phyloP scores from a whole-genome alignment of 345 rosid species.

The Sisymbrium altissimum region DNA sequence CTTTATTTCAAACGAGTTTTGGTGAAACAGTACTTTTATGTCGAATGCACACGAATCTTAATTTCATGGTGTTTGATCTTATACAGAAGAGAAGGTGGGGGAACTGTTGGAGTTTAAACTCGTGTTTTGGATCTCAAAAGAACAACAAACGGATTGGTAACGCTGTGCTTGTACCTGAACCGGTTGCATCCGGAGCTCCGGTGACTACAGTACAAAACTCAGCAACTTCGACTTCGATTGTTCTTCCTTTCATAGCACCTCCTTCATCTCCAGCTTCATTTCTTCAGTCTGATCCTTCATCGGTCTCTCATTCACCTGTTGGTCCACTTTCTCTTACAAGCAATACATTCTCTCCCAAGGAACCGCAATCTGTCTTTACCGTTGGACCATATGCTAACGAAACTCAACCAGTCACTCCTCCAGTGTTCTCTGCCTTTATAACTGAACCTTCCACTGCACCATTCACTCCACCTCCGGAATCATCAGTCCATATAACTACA shows the following conservation, averaged over 20 bases:
- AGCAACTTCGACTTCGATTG: conserved; percentile 43
- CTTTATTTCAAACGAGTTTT: neutral
- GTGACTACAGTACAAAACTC: conserved; percentile 40
- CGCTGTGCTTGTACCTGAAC: conserved; percentile 77
- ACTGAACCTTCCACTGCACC: conserved; percentile 95
- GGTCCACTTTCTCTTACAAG: conserved; percentile 57
- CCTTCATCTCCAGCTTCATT: conserved; percentile 95
- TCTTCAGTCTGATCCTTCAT: conserved; percentile 84
- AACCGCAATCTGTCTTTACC: conserved; percentile 70
- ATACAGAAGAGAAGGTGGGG: conserved; percentile 84
- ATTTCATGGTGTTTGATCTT: neutral
- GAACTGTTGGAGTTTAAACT: conserved; percentile 68
- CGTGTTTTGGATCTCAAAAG: conserved; percentile 79
- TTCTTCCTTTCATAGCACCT: conserved; percentile 80
- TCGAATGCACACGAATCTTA: too few relatives aligned
- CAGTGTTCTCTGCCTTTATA: conserved; percentile 80
- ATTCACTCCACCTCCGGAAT: conserved; percentile 87
- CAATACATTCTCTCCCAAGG: conserved; percentile 57
- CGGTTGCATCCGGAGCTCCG: conserved; percentile 39
- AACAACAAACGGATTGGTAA: conserved; percentile 75
- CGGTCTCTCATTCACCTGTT: conserved; percentile 70
- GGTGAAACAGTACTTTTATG: neutral
- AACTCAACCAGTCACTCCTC: conserved; percentile 95
- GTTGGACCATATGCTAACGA: conserved; percentile 93
- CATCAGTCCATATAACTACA: conserved; percentile 72